phyloP scores from a whole-genome alignment of 2,329 filamentous ascomycete species.

The Diaporthe citriasiana region DNA sequence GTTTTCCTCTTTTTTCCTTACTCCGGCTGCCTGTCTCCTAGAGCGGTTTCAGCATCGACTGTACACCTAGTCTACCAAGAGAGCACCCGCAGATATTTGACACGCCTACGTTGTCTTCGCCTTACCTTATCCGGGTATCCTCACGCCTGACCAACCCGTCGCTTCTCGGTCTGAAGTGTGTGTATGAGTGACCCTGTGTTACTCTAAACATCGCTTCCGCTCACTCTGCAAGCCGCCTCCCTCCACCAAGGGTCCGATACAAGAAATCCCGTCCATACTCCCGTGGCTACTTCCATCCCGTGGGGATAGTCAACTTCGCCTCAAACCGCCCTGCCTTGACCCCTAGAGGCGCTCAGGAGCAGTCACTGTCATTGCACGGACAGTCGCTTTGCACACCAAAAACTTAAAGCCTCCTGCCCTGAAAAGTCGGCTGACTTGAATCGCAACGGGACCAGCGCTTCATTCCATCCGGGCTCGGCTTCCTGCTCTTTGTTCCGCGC shows the following conservation, averaged over 20 bases:
- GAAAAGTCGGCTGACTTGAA: constrained; percentile 21
- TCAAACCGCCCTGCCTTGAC: constrained; percentile 30
- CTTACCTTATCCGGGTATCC: constrained; percentile 17
- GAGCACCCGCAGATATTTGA: constrained; percentile 33
- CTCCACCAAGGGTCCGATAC: constrained; percentile 14
- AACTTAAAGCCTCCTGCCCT: constrained; percentile 31
- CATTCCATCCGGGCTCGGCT: constrained; percentile 28
- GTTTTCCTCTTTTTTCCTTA: constrained; percentile 38
- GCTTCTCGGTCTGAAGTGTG: constrained; percentile 36
- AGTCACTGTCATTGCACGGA: constrained; percentile 7
- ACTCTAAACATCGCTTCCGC: constrained; percentile 26
- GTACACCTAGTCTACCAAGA: constrained; percentile 32
- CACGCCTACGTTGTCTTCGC: constrained; percentile 25
- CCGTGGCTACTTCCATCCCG: constrained; percentile 24
- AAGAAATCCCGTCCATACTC: constrained; percentile 32
- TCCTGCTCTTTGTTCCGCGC: constrained; percentile 37
- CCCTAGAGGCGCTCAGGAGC: constrained; percentile 23
- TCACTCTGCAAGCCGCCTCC: constrained; percentile 29
- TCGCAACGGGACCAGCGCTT: constrained; percentile 34
- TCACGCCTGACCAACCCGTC: constrained; percentile 20
- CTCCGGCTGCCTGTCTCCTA: constrained; percentile 38
- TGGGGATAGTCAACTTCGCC: constrained; percentile 32
- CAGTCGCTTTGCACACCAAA: constrained; percentile 25
- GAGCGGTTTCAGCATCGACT: constrained; percentile 34
- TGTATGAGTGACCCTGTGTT: constrained; percentile 35